These are phyloP conservation scores for Cucurbita maxima DNA, from an alignment of 306 rosid species.

Conservation along the genomic window DNA sequence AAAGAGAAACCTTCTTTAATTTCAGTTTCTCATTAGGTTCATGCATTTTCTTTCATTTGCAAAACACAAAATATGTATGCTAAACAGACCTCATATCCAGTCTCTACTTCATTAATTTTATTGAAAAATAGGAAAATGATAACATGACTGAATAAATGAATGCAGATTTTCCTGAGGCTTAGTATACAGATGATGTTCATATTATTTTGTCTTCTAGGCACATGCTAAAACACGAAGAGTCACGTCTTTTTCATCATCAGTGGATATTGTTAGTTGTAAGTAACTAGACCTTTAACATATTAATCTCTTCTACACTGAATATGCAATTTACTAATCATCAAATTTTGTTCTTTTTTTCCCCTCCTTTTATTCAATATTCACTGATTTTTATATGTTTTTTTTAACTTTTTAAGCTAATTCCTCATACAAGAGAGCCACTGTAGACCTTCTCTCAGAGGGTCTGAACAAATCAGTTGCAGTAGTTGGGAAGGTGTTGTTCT, in stretches of 20 bases:
- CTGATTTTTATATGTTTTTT: slow-evolving; percentile 20
- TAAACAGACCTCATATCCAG: background rate
- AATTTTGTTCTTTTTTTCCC: background rate
- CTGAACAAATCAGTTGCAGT: slow-evolving; percentile 61
- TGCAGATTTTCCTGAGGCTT: background rate
- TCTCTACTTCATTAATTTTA: background rate
- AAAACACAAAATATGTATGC: background rate
- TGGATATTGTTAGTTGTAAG: slow-evolving; percentile 49
- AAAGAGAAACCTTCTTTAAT: background rate
- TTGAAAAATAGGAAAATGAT: background rate
- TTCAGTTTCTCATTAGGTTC: background rate
- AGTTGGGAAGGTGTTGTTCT: slow-evolving; percentile 67
- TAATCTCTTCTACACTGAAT: background rate
- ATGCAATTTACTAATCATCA: slow-evolving; percentile 6
- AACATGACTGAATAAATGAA: background rate
- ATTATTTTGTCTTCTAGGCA: slow-evolving; percentile 31
- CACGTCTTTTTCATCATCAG: slow-evolving; percentile 41
- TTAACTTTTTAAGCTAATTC: slow-evolving; percentile 27
- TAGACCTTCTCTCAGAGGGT: slow-evolving; percentile 57
- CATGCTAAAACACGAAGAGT: slow-evolving; percentile 52
- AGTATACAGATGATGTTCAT: slow-evolving; percentile 1
- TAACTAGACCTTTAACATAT: slow-evolving; percentile 6
- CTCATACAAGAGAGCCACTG: slow-evolving; percentile 39
- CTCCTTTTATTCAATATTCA: background rate
- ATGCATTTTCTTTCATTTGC: background rate